phyloP scores from a whole-genome alignment of 1,284 basidiomycete genomes.

The Cutaneotrichosporon sp. region DNA sequence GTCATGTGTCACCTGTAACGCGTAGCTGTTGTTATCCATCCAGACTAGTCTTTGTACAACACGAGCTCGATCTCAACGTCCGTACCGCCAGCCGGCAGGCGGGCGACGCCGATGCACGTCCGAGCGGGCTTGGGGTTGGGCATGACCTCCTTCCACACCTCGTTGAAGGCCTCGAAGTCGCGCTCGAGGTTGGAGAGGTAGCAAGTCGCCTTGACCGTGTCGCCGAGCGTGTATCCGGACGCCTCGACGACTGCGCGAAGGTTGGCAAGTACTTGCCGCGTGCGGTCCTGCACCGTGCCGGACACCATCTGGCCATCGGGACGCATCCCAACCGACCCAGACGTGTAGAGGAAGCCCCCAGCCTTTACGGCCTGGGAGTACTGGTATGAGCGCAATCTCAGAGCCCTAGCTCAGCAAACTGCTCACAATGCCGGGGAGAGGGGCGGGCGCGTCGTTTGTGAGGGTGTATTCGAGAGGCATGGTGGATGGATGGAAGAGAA shows the following conservation, averaged over 20 bases:
- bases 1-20: no score
- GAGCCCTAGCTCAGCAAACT: neutral
- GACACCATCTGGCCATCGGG: conserved; percentile 45
- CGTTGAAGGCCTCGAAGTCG: conserved; percentile 46
- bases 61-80: conserved; percentile 69
- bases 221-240: conserved; percentile 35
- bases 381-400: conserved; percentile 20
- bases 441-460: conserved; percentile 42
- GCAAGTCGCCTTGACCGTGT: conserved; percentile 50
- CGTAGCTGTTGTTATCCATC: no score
- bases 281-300: conserved; percentile 46
- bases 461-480: conserved; percentile 34
- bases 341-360: conserved; percentile 44
- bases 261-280: conserved; percentile 47
- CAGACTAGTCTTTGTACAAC: conserved; percentile 53
- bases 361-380: conserved; percentile 50
- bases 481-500: neutral
- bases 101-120: conserved; percentile 66
- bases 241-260: conserved; percentile 44
- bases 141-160: conserved; percentile 49
- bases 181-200: conserved; percentile 44
- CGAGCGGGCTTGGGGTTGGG: conserved; percentile 61
- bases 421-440: conserved; percentile 45
- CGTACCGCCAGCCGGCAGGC: conserved; percentile 62
- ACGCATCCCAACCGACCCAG: conserved; percentile 47